Base-by-base conservation (phyloP, 345 rosid species). In the Raphanus raphanistrum region DNA sequence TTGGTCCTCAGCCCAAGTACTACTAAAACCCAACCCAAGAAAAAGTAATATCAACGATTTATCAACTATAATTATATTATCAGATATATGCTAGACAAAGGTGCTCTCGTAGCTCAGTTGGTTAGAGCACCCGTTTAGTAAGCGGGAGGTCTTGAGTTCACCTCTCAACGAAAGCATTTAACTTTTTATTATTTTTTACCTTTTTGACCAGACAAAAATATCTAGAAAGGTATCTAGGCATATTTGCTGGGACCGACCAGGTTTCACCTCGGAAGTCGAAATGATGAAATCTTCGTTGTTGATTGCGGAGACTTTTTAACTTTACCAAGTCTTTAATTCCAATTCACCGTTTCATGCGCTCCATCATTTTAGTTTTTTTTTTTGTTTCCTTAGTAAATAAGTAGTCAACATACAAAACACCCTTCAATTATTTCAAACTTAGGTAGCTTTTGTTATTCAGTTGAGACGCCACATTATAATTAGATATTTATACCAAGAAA, bases 91-190 rank as follows among this genome's bases (percentile, higher is more conserved):
- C 4, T 3, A 2, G 29, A 28, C 31, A 28, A 28, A 28, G 4
- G 4, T 28, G 95, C 97, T 91, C 87, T 95, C 89, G 87, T 95
- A 90, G 97, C 94, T 91, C 93, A 92, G 94, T 86, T 89, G 96
- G 94, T 93, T 93, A 91, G 94, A 88, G 93, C 94, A 88, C 90
- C 91, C 87, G 94, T 88, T 91, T 91, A 90, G 91, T 90, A 91
- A 90, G 93, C 90, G 89, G 92, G 91, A 93, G 93, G 94, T 93
- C 93, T 89, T 91, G 94, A 91, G 98, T 91, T 95, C 93, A 27
- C 90, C 90, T 92, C 88, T 89, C 96, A 90, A 88, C 82, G 89
- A 91, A 83, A 90, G 96, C 97, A 90, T 2, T 28, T 28, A 4
- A 2, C 4, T 3, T 27, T 55, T 57, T 8, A 0, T 15, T 16